Conservation (phyloP, 2,329 filamentous ascomycete species). For the Aureobasidium sp. region DNA sequence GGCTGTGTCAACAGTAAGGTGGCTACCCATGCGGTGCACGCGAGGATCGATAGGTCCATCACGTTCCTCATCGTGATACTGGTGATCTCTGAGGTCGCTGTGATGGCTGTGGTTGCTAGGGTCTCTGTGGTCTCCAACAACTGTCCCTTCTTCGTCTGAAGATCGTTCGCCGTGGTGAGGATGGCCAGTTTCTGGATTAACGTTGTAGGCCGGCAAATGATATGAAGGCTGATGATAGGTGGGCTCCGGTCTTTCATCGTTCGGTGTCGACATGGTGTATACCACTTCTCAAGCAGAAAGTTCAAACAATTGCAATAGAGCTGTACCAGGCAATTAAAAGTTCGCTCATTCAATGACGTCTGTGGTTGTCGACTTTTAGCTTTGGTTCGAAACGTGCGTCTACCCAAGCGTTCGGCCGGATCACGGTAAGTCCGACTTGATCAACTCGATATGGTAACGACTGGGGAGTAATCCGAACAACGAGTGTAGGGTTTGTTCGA, state of each 20-base stretch:
- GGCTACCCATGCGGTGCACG: conserved; percentile 23
- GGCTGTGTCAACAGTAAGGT: conserved; percentile 41
- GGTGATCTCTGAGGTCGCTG: neutral
- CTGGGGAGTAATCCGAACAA: neutral
- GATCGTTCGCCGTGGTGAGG: conserved; percentile 16
- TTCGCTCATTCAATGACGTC: conserved; percentile 4
- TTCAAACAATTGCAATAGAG: neutral
- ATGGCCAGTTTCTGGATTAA: conserved; percentile 16
- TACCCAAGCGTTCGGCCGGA: neutral
- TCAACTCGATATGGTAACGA: neutral
- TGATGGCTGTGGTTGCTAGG: conserved; percentile 12
- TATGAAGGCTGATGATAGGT: conserved; percentile 19
- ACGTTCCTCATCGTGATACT: neutral
- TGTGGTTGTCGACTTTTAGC: conserved; percentile 1
- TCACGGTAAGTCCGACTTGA: neutral
- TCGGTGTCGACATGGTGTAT: conserved; percentile 25
- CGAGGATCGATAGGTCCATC: neutral
- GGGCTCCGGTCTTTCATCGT: conserved; percentile 26
- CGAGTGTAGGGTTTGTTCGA: neutral
- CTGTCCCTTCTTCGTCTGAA: conserved; percentile 28
- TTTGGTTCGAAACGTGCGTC: conserved; percentile 5
- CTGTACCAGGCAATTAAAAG: conserved; percentile 3
- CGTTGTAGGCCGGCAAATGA: conserved; percentile 24
- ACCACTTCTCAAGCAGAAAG: neutral
- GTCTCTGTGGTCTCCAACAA: conserved; percentile 21